Percentiles rank a stretch among this genome's conserved stretches.
These are phyloP conservation scores for Sarocladium strictum DNA, from an alignment of 2,329 filamentous ascomycete genomes.

Conservation along the genomic window DNA sequence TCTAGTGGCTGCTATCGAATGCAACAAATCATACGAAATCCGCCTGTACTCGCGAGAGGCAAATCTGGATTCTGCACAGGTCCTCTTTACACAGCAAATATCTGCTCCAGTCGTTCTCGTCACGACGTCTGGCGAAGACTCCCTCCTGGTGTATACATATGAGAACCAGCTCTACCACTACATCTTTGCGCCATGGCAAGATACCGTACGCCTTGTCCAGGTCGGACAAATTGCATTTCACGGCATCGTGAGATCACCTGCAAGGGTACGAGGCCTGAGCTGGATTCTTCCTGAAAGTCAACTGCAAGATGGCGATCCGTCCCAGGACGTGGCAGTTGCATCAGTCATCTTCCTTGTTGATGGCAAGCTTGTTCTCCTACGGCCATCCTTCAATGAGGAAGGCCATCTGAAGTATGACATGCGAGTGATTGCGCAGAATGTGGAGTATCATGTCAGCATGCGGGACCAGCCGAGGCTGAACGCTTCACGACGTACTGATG, in stretches of 20 bases:
- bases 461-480: constrained; percentile 64
- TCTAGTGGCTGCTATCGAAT: constrained; percentile 87
- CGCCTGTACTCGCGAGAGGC: constrained; percentile 90
- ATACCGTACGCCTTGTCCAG: constrained; percentile 70
- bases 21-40: constrained; percentile 72
- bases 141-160: constrained; percentile 91
- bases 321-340: constrained; percentile 88
- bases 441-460: constrained; percentile 92
- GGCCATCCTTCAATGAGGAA: constrained; percentile 75
- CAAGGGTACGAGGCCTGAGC: constrained; percentile 84
- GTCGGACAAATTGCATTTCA: constrained; percentile 98
- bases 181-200: constrained; percentile 70
- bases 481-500: constrained; percentile 21
- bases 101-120: constrained; percentile 85
- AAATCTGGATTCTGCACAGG: constrained; percentile 63
- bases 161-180: constrained; percentile 96
- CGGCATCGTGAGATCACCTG: constrained; percentile 89
- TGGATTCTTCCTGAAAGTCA: constrained; percentile 94
- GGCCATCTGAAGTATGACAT: constrained; percentile 95
- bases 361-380: constrained; percentile 87
- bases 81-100: constrained; percentile 72
- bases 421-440: constrained; percentile 91
- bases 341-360: constrained; percentile 96
- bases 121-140: constrained; percentile 86
- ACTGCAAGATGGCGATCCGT: constrained; percentile 83